phyloP scores from a whole-genome alignment of 306 rosid species.

The Glycine soja region DNA sequence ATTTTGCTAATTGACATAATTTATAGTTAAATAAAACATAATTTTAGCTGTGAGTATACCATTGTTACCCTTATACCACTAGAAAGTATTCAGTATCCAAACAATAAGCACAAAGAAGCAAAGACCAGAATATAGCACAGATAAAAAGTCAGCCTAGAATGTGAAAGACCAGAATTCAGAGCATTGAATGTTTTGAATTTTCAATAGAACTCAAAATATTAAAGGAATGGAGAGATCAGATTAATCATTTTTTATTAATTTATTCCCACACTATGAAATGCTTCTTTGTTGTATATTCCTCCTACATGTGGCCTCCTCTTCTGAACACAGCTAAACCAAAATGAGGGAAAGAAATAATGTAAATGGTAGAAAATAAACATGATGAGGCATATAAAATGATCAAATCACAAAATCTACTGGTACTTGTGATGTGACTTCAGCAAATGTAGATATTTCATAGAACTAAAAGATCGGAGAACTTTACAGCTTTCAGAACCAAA shows the following conservation, averaged over 20 bases:
- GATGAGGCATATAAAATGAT: constrained; percentile 31
- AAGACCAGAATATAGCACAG: constrained; percentile 14
- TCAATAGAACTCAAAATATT: constrained; percentile 1
- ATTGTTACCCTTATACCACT: constrained; percentile 26
- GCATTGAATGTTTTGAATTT: constrained; percentile 26
- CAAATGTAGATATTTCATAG: constrained; percentile 21
- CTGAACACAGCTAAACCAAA: constrained; percentile 36
- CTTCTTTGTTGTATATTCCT: constrained; percentile 30
- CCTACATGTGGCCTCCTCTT: constrained; percentile 30
- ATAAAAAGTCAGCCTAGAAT: constrained; percentile 36
- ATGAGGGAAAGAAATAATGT: constrained; percentile 31
- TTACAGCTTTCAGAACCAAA: constrained; percentile 39
- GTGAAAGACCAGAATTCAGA: constrained; percentile 11
- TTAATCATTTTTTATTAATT: not conserved
- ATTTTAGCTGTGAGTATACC: constrained; percentile 16
- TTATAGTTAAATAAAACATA: constrained; percentile 26
- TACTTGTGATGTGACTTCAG: constrained; percentile 38
- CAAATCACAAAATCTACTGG: constrained; percentile 30
- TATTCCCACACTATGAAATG: constrained; percentile 18
- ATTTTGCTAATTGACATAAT: constrained; percentile 29
- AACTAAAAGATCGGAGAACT: constrained; percentile 23
- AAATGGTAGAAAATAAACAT: constrained; percentile 29
- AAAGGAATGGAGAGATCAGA: constrained; percentile 17
- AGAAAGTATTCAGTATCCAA: constrained; percentile 32
- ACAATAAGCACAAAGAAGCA: constrained; percentile 38